phyloP scores from a whole-genome alignment of 306 rosid genomes.

The Echinosophora koreensis region DNA sequence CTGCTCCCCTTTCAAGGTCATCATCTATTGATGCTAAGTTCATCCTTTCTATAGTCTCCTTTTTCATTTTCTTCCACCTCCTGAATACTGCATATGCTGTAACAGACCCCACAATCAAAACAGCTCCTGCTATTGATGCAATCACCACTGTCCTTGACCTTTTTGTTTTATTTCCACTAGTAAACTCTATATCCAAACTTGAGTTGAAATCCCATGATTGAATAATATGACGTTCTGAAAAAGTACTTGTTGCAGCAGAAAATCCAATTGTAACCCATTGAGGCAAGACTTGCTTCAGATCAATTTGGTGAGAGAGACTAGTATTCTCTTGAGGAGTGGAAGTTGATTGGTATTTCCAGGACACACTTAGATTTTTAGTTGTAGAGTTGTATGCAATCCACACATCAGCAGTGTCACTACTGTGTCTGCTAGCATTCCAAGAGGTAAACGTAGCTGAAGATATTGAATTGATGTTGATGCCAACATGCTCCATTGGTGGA shows the following conservation, averaged over 20 bases:
- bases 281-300: slow-evolving; percentile 47
- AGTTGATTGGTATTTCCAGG: slow-evolving; percentile 45
- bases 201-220: slow-evolving; percentile 60
- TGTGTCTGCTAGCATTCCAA: slow-evolving; percentile 58
- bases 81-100: slow-evolving; percentile 1
- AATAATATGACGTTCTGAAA: not conserved
- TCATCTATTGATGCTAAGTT: slow-evolving; percentile 42
- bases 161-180: not conserved
- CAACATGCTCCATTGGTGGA: slow-evolving; percentile 45
- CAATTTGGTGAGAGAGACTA: slow-evolving; percentile 48
- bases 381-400: slow-evolving; percentile 50
- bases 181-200: slow-evolving; percentile 29
- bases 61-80: slow-evolving; percentile 27
- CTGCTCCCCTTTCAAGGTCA: slow-evolving; percentile 46
- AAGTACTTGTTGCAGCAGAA: slow-evolving; percentile 27
- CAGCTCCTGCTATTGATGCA: slow-evolving; percentile 37
- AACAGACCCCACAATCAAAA: slow-evolving; percentile 27
- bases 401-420: slow-evolving; percentile 49
- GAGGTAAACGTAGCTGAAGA: slow-evolving; percentile 27
- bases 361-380: slow-evolving; percentile 46
- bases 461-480: slow-evolving; percentile 52
- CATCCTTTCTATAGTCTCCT: not conserved
- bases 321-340: slow-evolving; percentile 30
- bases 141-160: not conserved
- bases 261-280: slow-evolving; percentile 57